Conservation (phyloP, 2,329 filamentous ascomycete genomes). For the Teratosphaeriaceae sp. region DNA sequence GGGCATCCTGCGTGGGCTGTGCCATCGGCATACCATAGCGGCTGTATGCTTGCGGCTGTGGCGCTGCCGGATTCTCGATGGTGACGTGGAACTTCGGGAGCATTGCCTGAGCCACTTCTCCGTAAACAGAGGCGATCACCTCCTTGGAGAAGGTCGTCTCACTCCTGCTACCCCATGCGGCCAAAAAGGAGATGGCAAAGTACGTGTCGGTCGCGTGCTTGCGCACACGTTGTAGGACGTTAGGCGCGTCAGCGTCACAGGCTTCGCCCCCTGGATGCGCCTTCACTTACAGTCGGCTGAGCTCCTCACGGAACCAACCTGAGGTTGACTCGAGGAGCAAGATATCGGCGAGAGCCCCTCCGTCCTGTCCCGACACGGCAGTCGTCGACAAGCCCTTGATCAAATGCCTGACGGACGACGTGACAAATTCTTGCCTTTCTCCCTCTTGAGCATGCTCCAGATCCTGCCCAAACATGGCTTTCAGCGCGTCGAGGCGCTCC, state of each 20-base stretch:
- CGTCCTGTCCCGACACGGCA: background rate
- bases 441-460: background rate
- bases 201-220: background rate
- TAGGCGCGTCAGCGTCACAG: background rate
- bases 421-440: background rate
- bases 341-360: background rate
- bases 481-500: background rate
- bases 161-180: background rate
- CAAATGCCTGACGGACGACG: background rate
- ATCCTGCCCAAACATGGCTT: background rate
- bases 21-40: background rate
- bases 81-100: background rate
- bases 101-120: background rate
- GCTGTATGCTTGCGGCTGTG: background rate
- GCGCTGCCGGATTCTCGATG: background rate
- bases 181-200: background rate
- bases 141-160: background rate
- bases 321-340: background rate
- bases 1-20: no score
- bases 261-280: background rate
- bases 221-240: background rate
- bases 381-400: background rate
- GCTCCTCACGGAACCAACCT: background rate
- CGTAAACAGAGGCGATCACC: background rate
- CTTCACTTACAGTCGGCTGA: background rate